Percentiles rank a stretch among this genome's conserved stretches.
These are phyloP conservation scores for Septoria linicola DNA, from an alignment of 2,329 filamentous ascomycete genomes.

Conservation along the genomic window DNA sequence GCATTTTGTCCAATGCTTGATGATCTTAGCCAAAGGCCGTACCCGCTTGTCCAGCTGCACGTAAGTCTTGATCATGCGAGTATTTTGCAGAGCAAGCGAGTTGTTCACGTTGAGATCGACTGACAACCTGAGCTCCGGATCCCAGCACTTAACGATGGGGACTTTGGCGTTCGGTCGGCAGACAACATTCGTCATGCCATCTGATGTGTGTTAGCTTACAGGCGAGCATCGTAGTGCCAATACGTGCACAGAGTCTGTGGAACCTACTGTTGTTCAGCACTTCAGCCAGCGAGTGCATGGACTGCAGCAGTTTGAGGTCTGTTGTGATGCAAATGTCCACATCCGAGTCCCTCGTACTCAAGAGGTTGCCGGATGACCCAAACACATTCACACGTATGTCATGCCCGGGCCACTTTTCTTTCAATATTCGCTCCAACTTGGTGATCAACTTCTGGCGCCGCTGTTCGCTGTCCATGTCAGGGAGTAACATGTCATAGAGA, in stretches of 20 bases:
- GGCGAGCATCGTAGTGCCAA: too few species aligned
- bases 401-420: conserved; percentile 86
- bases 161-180: conserved; percentile 95
- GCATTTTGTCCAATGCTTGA: conserved; percentile 95
- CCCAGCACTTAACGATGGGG: conserved; percentile 98
- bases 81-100: conserved; percentile 90
- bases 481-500: conserved; percentile 80
- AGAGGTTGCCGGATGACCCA: conserved; percentile 93
- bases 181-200: conserved; percentile 94
- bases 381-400: conserved; percentile 91
- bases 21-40: conserved; percentile 87
- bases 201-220: conserved; percentile 50
- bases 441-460: conserved; percentile 73
- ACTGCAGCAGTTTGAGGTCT: conserved; percentile 79
- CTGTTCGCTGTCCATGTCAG: conserved; percentile 73
- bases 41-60: conserved; percentile 90
- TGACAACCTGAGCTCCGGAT: conserved; percentile 82
- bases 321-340: conserved; percentile 98
- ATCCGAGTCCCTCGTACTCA: conserved; percentile 95
- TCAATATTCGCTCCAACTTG: conserved; percentile 85
- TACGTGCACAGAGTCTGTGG: too few species aligned
- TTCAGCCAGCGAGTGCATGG: conserved; percentile 85
- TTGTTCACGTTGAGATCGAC: conserved; percentile 99
- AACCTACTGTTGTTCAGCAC: conserved; percentile 78
- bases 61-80: conserved; percentile 95